Base-by-base conservation (phyloP, 129 eudicot species). In the Sambucus nigra region DNA sequence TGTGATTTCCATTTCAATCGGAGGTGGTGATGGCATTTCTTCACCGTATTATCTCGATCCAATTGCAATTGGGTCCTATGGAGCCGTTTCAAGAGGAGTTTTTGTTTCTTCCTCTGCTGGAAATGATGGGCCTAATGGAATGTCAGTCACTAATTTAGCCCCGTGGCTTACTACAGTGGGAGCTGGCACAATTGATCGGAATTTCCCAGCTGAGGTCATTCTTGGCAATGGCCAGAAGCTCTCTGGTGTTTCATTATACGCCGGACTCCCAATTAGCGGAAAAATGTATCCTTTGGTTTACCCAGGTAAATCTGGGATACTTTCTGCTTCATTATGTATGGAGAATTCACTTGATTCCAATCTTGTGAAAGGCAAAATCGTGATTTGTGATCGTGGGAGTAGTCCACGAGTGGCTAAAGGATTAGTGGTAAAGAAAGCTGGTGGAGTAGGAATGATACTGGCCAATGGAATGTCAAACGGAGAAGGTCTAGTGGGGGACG, bases 131-230 rank as follows among this genome's bases (percentile, higher is more conserved):
- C 96, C 96, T 2, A 87, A 83, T 18, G 87, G 82, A 14, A 79
- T 87, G 96, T 87, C 96, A 0, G 96, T 83, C 0, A 87, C 96
- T 1, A 87, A 87, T 59, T 67, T 87, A 3, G 94, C 96, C 0
- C 96, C 96, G 0, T 87, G 96, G 96, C 53, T 87, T 4, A 83
- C 83, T 0, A 87, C 96, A 11, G 96, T 87, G 13, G 96, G 96
- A 15, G 96, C 94, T 0, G 83, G 96, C 16, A 87, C 96, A 20
- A 87, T 87, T 51, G 96, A 87, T 39, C 53, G 96, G 26, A 72
- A 77, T 44, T 87, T 87, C 55, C 96, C 96, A 16, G 94, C 96
- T 0, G 88, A 82, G 0, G 82, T 87, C 5, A 17, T 80, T 10
- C 73, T 87, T 5, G 79, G 82, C n/a, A 76, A 87, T 31, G 96